Percentiles rank a stretch among this genome's conserved stretches.
phyloP scores from a whole-genome alignment of 441 rosid species.

The Populus hybrid region DNA sequence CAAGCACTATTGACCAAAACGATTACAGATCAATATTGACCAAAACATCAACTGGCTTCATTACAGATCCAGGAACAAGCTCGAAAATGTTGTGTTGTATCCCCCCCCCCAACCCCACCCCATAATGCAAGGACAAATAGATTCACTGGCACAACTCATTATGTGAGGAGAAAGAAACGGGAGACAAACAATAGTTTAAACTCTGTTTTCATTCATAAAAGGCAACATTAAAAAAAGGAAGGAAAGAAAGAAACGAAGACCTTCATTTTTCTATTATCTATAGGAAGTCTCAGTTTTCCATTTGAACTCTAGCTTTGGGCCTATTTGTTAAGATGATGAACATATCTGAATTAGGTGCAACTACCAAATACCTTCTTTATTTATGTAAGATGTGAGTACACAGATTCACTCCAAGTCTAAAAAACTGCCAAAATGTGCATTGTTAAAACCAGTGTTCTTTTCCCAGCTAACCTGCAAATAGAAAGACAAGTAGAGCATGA shows the following conservation, averaged over 20 bases:
- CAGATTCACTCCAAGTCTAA: neutral
- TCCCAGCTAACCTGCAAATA: constrained; percentile 2
- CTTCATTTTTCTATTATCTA: neutral
- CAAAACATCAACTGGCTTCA: neutral
- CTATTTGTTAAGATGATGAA: neutral
- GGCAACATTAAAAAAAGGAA: neutral
- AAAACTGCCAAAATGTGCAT: neutral
- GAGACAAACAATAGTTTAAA: neutral
- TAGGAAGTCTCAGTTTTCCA: neutral
- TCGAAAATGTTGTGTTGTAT: no score
- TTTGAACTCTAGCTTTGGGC: neutral
- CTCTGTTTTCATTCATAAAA: neutral
- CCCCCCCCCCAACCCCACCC: no score
- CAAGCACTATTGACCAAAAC: no score
- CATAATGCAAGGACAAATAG: no score
- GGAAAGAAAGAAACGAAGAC: neutral
- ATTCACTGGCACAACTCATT: no score
- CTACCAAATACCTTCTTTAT: neutral
- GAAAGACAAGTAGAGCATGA: no score
- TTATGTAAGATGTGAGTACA: neutral
- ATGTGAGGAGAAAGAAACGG: neutral
- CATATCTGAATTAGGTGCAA: neutral
- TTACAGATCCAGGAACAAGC: neutral
- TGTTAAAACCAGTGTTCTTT: neutral
- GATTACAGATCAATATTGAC: no score